Conservation (phyloP, 441 rosid species). For the Omphalea diandra region DNA sequence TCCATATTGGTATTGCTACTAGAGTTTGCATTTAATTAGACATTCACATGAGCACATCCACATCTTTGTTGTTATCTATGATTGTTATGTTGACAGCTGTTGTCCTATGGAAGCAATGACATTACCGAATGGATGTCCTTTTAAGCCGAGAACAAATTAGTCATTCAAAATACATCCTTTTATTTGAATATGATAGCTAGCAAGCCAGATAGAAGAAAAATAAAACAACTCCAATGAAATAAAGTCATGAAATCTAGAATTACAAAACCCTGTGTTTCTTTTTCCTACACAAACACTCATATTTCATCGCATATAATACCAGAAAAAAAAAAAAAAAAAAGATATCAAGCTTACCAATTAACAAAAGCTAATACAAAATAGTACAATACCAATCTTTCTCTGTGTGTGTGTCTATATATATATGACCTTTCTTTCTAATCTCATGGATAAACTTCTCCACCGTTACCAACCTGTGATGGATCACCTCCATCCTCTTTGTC, state of each 20-base stretch:
- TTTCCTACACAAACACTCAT: not conserved
- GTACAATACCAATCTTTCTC: too few relatives aligned
- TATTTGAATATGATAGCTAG: too few relatives aligned
- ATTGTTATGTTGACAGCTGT: too few relatives aligned
- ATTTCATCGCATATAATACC: not conserved
- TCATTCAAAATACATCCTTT: too few relatives aligned
- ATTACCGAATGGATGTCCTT: not conserved
- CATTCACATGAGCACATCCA: not conserved
- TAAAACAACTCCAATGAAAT: too few relatives aligned
- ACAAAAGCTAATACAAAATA: not conserved
- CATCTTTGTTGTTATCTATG: not conserved
- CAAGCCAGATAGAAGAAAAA: too few relatives aligned
- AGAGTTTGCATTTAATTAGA: not conserved
- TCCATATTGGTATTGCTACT: too few relatives aligned
- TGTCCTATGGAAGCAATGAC: not conserved
- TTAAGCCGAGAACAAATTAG: too few relatives aligned
- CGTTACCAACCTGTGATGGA: not conserved
- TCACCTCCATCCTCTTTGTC: not conserved
- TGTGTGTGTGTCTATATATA: too few relatives aligned
- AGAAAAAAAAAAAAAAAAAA: not conserved
- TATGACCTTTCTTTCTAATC: too few relatives aligned
- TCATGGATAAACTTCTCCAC: conserved; percentile 9
- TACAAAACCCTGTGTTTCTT: not conserved
- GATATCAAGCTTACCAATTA: not conserved
- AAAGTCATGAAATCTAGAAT: not conserved